Percentiles rank a stretch among this genome's conserved stretches.
Conservation (phyloP, 441 rosid genomes). For the Bocquillonia castaneifolia region DNA sequence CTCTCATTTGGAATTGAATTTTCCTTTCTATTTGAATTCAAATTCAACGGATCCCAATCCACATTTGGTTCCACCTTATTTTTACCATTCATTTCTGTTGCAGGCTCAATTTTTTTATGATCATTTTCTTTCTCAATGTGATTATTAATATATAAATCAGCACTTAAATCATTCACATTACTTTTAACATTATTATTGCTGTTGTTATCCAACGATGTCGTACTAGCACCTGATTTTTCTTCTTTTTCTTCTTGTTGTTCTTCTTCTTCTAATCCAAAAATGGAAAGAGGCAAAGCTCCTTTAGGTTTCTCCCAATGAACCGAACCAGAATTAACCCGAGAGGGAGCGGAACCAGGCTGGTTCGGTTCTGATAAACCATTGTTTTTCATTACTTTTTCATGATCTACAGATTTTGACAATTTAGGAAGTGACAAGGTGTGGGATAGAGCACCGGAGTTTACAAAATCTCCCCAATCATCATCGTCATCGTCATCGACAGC, state of each 20-base stretch:
- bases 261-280: slow-evolving; percentile 54
- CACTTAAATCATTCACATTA: slow-evolving; percentile 39
- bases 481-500: slow-evolving; percentile 24
- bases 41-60: slow-evolving; percentile 16
- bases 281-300: slow-evolving; percentile 76
- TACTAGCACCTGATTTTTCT: slow-evolving; percentile 30
- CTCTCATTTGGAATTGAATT: slow-evolving; percentile 3
- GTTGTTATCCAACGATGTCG: slow-evolving; percentile 24
- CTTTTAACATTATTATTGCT: slow-evolving; percentile 29
- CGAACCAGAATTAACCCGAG: slow-evolving; percentile 31
- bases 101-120: slow-evolving; percentile 6
- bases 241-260: slow-evolving; percentile 36
- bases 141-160: slow-evolving; percentile 38
- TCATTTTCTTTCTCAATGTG: slow-evolving; percentile 24
- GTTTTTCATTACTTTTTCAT: slow-evolving; percentile 12
- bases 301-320: slow-evolving; percentile 36
- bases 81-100: slow-evolving; percentile 1
- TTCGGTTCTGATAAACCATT: slow-evolving; percentile 18
- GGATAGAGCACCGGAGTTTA: slow-evolving; percentile 25
- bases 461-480: slow-evolving; percentile 77
- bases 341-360: slow-evolving; percentile 31
- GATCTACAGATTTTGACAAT: slow-evolving; percentile 22
- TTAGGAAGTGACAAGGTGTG: slow-evolving; percentile 30
- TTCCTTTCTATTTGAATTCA: slow-evolving; percentile 26
- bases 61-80: slow-evolving; percentile 5